Base-by-base conservation (phyloP, 139 green algal genomes). In the Closterium sp. region DNA sequence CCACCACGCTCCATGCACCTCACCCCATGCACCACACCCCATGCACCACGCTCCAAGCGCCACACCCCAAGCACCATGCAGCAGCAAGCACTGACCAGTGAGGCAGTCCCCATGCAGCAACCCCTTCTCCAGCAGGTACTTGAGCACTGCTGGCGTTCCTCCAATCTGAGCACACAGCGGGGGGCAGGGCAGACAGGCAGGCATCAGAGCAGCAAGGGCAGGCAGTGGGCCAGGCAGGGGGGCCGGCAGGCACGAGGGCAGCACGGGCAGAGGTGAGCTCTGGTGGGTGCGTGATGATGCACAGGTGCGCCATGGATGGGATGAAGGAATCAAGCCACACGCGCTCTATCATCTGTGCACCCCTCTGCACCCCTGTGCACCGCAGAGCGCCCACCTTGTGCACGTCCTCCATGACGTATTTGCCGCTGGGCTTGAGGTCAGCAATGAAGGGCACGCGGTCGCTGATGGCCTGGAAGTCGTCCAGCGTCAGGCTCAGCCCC, bases 401-500 rank as follows among this genome's bases (percentile, higher is more conserved):
- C 50, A 99, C 38, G 91, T 99, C 98, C 96, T 99, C 98, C 98
- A 99, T 99, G 19, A 99, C 98, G 92, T 99, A 99, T 86, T 97
- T 97, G 84, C 98, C 98, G 10, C 89, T 96, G 17, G 98, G 98
- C 95, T 99, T 99, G 79, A 99, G 95, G 96, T 99, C 98, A 24
- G 97, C 97, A 86, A 99, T 97, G 96, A 99, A 98, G 28, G 98
- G 98, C 89, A 97, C 96, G 27, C 95, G 94, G 96, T 99, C 96
- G 31, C 94, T 97, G 45, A 98, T 90, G 27, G 91, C 93, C 96
- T 99, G 98, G 95, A 98, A 99, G 96, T 99, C 98, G 89, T 99
- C 98, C 19, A 99, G 93, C 0, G 92, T 97, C 70, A 99, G 93
- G 0, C 95, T 38, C 22, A 99, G 95, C n/a, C 96, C 97, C 9